A percentile compares a stretch with the other conserved stretches of the same genome.
Evolutionary conservation across 75 land plant genomes (phyloP).

Genomic region (Larix kaempferi): DNA sequence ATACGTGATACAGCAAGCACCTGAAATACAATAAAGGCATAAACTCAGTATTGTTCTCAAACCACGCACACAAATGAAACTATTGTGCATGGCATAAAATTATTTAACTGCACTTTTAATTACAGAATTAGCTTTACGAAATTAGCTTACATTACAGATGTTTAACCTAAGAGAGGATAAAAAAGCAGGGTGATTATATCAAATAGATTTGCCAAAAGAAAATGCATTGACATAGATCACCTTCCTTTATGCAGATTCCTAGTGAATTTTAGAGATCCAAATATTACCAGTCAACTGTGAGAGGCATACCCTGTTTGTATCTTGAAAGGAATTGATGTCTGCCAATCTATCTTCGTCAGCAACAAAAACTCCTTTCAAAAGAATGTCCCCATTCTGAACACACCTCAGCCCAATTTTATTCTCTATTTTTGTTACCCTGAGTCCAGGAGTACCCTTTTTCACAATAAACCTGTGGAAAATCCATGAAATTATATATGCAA

Average conservation of each 20-base stretch:
- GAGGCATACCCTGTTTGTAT: slow-evolving; percentile 77
- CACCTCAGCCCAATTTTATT: slow-evolving; percentile 90
- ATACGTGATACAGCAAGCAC: slow-evolving; percentile 89
- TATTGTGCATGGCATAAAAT: not conserved
- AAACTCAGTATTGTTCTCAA: not conserved
- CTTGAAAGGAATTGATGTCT: slow-evolving; percentile 88
- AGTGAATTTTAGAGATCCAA: not conserved
- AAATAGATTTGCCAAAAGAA: not conserved
- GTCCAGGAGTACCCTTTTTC: slow-evolving; percentile 76
- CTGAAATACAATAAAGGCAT: slow-evolving; percentile 21
- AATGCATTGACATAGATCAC: not conserved
- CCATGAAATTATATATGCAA: not conserved
- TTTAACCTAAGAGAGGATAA: too few relatives aligned
- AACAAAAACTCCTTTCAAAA: slow-evolving; percentile 69
- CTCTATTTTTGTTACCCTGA: slow-evolving; percentile 76
- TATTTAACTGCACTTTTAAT: not conserved
- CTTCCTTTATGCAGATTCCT: not conserved
- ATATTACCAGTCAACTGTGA: not conserved
- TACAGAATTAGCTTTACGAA: not conserved
- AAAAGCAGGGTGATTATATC: not conserved
- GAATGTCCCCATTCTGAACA: slow-evolving; percentile 96
- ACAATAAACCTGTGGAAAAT: slow-evolving; percentile 65
- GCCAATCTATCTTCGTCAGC: slow-evolving; percentile 86
- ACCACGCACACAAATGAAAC: not conserved
- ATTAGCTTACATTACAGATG: too few relatives aligned